Percentiles rank a stretch among this genome's conserved stretches.
phyloP scores from a whole-genome alignment of 176 grass and related monocot genomes.

The Dactylis glomerata region DNA sequence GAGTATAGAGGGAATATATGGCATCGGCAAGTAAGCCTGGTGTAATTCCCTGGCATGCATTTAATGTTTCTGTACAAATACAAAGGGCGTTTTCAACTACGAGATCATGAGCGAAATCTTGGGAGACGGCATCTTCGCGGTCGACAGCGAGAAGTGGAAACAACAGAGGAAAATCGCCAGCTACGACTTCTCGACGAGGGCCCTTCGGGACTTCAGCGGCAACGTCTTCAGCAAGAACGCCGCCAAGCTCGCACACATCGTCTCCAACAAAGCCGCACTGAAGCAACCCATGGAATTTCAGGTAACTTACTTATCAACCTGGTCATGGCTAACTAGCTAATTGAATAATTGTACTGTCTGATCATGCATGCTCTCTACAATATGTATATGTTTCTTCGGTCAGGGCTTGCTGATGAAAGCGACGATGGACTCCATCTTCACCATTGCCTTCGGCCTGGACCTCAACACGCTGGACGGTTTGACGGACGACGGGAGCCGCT shows the following conservation, averaged over 20 bases:
- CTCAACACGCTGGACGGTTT: slow-evolving; percentile 37
- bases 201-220: slow-evolving; percentile 54
- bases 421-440: slow-evolving; percentile 31
- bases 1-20: too few species aligned
- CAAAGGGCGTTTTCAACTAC: slow-evolving; percentile 46
- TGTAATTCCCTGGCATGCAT: background rate
- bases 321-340: too few species aligned
- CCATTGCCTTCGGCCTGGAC: slow-evolving; percentile 52
- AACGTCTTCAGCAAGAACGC: slow-evolving; percentile 38
- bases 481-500: slow-evolving; percentile 23
- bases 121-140: slow-evolving; percentile 68
- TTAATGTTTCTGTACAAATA: background rate
- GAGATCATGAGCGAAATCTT: slow-evolving; percentile 36
- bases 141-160: slow-evolving; percentile 60
- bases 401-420: slow-evolving; percentile 37
- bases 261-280: background rate
- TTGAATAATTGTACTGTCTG: background rate
- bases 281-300: slow-evolving; percentile 42
- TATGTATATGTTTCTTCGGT: background rate
- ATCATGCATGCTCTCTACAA: too few species aligned
- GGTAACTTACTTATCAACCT: background rate
- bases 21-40: background rate
- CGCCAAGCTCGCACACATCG: background rate
- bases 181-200: slow-evolving; percentile 60
- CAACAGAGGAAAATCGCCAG: slow-evolving; percentile 66